Evolutionary conservation across 2,329 filamentous ascomycete species (phyloP), one percentile per base, ranked within the genome.

Genomic region (Cladosporium sp.): DNA sequence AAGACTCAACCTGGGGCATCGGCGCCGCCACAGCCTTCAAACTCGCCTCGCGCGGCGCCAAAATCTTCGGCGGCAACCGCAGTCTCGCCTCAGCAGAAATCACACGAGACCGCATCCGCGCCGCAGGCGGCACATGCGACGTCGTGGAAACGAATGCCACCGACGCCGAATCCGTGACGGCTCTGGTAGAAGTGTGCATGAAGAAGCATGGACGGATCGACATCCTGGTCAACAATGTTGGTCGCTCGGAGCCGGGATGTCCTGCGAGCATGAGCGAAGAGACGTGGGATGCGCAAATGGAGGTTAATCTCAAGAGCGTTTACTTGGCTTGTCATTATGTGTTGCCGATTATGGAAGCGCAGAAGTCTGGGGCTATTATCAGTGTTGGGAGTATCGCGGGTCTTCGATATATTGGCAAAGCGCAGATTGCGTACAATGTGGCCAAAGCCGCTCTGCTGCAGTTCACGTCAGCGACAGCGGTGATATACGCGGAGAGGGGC

Each of bases 371-470:
- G 1, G 77, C 79, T 0, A 76, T 77, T 0, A 75, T 87, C 0
- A 75, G 73, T 32, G 70, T 75, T 12, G 63, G 67, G 12, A 51
- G 41, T n/a, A 82, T 87, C 18, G 84, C 85, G 0, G 84, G 84
- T 0, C 66, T 88, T 49, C 75, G 85, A 0, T 86, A 86, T 75
- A 78, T 83, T 69, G 74, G 78, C 44, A 84, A 84, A 68, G 80
- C 81, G 4, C 85, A 87, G 70, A 78, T 87, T 1, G 85, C 81
- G 0, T 87, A 87, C 70, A 83, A 82, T 78, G 89, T 90, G 21
- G 91, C 89, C 78, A 93, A 93, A 85, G 90, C 91, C 6, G 91
- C 88, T 73, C 88, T 92, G 52, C 86, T 92, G 71, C 89, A 92
- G 77, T 86, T 93, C 65, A 89, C 87, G 78, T 92, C 91, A 82